A percentile compares a stretch with the other conserved stretches of the same genome.
Evolutionary conservation across 2,329 filamentous ascomycete species (phyloP).

Genomic region (Botryotinia globosa): DNA sequence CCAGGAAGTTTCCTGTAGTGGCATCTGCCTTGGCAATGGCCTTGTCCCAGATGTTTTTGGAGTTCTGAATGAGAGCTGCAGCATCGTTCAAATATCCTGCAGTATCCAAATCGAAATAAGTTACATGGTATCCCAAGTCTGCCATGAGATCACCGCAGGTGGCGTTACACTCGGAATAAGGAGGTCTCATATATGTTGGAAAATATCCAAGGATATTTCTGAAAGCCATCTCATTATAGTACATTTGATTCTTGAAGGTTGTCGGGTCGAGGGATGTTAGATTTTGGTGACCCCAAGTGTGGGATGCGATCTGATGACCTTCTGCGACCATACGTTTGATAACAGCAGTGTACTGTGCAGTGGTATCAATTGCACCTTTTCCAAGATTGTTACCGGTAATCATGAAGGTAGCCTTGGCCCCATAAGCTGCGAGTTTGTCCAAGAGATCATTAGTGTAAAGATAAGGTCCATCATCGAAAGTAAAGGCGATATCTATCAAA

Average conservation of each 20-base stretch:
- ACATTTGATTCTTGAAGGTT: conserved; percentile 48
- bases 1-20: conserved; percentile 41
- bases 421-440: conserved; percentile 57
- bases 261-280: conserved; percentile 44
- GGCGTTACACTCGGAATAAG: conserved; percentile 46
- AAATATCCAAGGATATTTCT: conserved; percentile 54
- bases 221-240: conserved; percentile 54
- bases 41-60: conserved; percentile 44
- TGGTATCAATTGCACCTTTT: conserved; percentile 39
- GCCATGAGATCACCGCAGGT: conserved; percentile 40
- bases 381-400: conserved; percentile 57
- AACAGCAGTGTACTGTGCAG: conserved; percentile 45
- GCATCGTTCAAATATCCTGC: conserved; percentile 48
- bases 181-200: conserved; percentile 53
- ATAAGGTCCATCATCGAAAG: conserved; percentile 66
- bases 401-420: conserved; percentile 62
- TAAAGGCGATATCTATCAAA: conserved; percentile 55
- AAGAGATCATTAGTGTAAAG: conserved; percentile 52
- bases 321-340: conserved; percentile 41
- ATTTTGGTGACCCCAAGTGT: conserved; percentile 54
- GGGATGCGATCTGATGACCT: conserved; percentile 59
- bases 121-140: conserved; percentile 47
- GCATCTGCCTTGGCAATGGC: conserved; percentile 27
- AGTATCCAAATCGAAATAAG: conserved; percentile 46
- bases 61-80: conserved; percentile 45